Evolutionary conservation across 176 grass and related monocot species (phyloP).

Genomic region (Aegilops bicornis): DNA sequence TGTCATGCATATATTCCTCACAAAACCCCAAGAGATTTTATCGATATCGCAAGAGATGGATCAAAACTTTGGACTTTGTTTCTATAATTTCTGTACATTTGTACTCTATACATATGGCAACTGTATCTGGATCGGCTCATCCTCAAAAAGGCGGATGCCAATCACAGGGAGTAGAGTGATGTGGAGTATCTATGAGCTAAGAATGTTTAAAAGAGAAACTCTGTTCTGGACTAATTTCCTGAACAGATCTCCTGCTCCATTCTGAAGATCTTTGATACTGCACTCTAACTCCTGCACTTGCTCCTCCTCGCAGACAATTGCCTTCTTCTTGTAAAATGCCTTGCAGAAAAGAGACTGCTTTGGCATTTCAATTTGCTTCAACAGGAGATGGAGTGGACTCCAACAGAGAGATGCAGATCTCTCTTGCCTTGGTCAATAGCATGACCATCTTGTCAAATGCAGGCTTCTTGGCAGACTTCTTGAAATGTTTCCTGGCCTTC

Average conservation of each 20-base stretch:
- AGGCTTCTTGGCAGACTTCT: too few relatives aligned
- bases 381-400: too few relatives aligned
- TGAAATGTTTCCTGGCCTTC: too few relatives aligned
- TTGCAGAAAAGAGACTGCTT: too few relatives aligned
- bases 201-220: slow-evolving; percentile 32
- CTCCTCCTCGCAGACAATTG: background rate
- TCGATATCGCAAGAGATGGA: too few relatives aligned
- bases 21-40: too few relatives aligned
- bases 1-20: too few relatives aligned
- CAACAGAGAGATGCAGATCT: too few relatives aligned
- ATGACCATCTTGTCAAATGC: too few relatives aligned
- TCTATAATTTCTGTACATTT: slow-evolving; percentile 4
- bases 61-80: background rate
- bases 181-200: background rate
- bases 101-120: background rate
- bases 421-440: too few relatives aligned
- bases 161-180: background rate
- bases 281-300: slow-evolving; percentile 28
- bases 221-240: slow-evolving; percentile 20
- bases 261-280: slow-evolving; percentile 24
- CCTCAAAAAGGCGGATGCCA: slow-evolving; percentile 23
- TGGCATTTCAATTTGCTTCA: too few relatives aligned
- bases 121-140: too few relatives aligned
- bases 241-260: background rate
- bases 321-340: slow-evolving; percentile 14